These are phyloP conservation scores for Ilex asprella DNA, from an alignment of 257 asterid genomes.

Conservation along the genomic window DNA sequence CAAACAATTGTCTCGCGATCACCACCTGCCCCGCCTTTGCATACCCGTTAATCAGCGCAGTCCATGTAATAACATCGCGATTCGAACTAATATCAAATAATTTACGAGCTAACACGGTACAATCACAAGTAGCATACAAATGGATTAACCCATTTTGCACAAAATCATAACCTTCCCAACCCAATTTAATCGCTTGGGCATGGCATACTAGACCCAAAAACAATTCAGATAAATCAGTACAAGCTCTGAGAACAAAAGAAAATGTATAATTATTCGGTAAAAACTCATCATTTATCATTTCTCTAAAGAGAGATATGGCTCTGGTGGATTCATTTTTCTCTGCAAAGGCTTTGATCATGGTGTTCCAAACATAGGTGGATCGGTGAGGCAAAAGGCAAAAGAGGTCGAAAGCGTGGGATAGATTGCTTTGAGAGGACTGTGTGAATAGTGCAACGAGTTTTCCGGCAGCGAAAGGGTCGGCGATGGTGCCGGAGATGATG, in stretches of 20 bases:
- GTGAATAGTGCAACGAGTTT: constrained; percentile 30
- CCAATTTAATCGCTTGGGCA: constrained; percentile 34
- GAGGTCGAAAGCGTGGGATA: constrained; percentile 21
- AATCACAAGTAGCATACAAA: constrained; percentile 29
- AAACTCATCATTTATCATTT: constrained; percentile 30
- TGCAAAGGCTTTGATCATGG: constrained; percentile 31
- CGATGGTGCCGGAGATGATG: constrained; percentile 29
- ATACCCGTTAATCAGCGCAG: constrained; percentile 43
- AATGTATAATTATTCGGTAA: constrained; percentile 45
- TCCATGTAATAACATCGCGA: constrained; percentile 44
- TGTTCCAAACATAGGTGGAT: constrained; percentile 35
- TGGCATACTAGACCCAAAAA: constrained; percentile 35
- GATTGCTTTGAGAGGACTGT: background rate
- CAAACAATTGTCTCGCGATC: constrained; percentile 38
- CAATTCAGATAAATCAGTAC: constrained; percentile 26
- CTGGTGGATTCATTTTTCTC: constrained; percentile 27
- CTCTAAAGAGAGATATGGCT: constrained; percentile 28
- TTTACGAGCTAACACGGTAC: constrained; percentile 29
- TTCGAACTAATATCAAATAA: constrained; percentile 31
- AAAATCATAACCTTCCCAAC: constrained; percentile 51
- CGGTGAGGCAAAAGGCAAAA: constrained; percentile 19
- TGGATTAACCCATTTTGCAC: constrained; percentile 55
- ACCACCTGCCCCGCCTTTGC: constrained; percentile 23
- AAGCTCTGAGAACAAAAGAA: constrained; percentile 45
- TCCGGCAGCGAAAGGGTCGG: constrained; percentile 24